Evolutionary conservation across 2,329 filamentous ascomycete genomes (phyloP), one percentile per base, ranked within the genome.

Genomic region (Verticillium albo-atrum): DNA sequence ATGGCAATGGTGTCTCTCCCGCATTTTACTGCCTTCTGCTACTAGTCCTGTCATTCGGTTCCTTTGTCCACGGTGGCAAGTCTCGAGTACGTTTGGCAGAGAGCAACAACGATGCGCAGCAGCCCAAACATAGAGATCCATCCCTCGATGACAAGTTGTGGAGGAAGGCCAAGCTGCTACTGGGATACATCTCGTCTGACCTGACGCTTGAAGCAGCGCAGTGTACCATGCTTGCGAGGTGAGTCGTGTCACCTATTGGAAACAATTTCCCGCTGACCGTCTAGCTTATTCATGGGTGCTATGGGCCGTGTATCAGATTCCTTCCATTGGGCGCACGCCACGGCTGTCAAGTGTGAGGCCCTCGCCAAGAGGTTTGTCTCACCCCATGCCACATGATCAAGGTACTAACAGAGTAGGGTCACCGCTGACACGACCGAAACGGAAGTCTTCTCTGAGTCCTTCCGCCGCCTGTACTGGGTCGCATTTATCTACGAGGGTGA

Each of bases 401-500:
- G n/a, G 17, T 20, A 7, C n/a, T 32, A n/a, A 20, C 57, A 47
- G 42, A 57, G 35, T n/a, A 6, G 6, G 51, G 12, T n/a, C 20
- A 59, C 56, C 47, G 47, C 51, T 14, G 54, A 47, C 20, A 23
- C n/a, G 6, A 47, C 37, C 9, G 20, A 47, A n/a, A 47, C 0
- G n/a, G 37, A 23, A 6, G 37, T 47, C 37, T 47, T 47, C 37
- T 47, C 37, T n/a, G 68, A 71, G 25, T 55, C 63, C 0, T 70
- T 71, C 34, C 55, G 67, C 0, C 64, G 68, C 2, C 26, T 71
- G 2, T 71, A 67, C 27, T 71, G 70, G 70, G 61, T 71, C 3
- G 65, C 67, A 1, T 70, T 69, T 9, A 70, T 71, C 3, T 67
- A 66, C 42, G 70, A 71, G 28, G 68, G 70, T 0, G 70, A 71